These are phyloP conservation scores for Phytophthora sansomeana DNA, from an alignment of 352 stramenopile genomes.

Conservation along the genomic window DNA sequence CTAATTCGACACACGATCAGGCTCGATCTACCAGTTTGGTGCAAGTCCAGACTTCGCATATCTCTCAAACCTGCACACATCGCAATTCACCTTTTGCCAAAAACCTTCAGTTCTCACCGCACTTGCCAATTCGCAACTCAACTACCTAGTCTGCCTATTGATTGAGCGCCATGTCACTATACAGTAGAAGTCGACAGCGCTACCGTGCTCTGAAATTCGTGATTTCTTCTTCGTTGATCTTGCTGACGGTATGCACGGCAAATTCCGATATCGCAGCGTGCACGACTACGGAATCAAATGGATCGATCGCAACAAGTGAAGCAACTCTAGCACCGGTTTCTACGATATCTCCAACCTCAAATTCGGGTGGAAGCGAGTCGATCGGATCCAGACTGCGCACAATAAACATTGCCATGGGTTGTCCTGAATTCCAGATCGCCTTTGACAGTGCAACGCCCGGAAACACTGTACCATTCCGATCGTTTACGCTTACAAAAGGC, in stretches of 20 bases:
- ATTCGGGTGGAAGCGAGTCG: not conserved
- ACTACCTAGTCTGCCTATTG: not conserved
- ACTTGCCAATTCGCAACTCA: not conserved
- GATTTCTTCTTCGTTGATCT: not conserved
- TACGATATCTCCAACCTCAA: not conserved
- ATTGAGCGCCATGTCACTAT: too few relatives aligned
- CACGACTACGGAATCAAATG: not conserved
- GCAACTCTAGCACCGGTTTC: not conserved
- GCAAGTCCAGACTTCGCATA: too few relatives aligned
- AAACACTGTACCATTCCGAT: conserved; percentile 39
- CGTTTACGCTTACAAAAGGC: conserved; percentile 62
- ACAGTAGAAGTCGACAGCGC: not conserved
- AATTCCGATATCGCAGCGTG: not conserved
- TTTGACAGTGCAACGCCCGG: conserved; percentile 49
- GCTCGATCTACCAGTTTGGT: too few relatives aligned
- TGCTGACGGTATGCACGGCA: not conserved
- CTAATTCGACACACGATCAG: too few relatives aligned
- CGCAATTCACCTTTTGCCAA: too few relatives aligned
- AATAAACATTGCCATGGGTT: conserved; percentile 48
- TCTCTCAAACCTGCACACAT: too few relatives aligned
- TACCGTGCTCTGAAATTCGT: not conserved
- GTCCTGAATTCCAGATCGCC: conserved; percentile 53
- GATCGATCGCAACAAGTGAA: not conserved
- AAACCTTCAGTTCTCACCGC: not conserved
- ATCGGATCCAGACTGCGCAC: conserved; percentile 11